Base-by-base conservation (phyloP, 1,139 yeast species). In the Debaryomyces fabryi region DNA sequence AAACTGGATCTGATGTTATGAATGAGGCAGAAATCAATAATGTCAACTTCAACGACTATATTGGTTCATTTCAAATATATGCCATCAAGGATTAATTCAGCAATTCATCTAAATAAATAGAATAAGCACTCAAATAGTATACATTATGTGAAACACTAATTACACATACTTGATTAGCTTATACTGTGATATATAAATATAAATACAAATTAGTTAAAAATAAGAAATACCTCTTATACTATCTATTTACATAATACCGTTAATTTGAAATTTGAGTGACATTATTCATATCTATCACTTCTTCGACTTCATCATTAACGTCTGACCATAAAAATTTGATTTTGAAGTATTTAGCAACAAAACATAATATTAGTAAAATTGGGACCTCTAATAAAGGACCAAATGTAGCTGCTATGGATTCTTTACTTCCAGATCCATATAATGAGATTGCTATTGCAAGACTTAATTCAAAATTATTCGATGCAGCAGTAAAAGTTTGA, bases 351-450 rank as follows among this genome's bases (percentile, higher is more conserved):
- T 65, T 68, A 7, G 80, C 74, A 5, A 76, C 69, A 53, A 74
- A 68, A 10, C 79, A 72, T 33, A 81, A 59, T 0, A 67, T 46
- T 48, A 82, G 60, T 42, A 82, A 63, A 2, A 81, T 73, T 2
- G 85, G 85, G 5, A 81, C 81, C 55, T 81, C 86, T 24, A 81
- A 60, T 36, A 82, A 65, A 1, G 86, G 86, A 0, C 86, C 86
- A 59, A 80, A 79, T 0, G 85, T 80, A 2, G 86, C 81, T 3
- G 86, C 86, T 43, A 82, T 71, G 1, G 85, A 79, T 57, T 82
- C 78, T 48, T 77, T 70, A 52, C 82, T 75, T 4, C 78, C 78
- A 24, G 72, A 65, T 1, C 86, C 86, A 63, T 76, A 82, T 6
- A 79, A 56, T 0, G 84, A 73, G 12, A 79, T 76, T 2, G 85